A percentile compares a stretch with the other conserved stretches of the same genome.
These are phyloP conservation scores for Scutellaria galericulata DNA, from an alignment of 257 asterid species.

Conservation along the genomic window DNA sequence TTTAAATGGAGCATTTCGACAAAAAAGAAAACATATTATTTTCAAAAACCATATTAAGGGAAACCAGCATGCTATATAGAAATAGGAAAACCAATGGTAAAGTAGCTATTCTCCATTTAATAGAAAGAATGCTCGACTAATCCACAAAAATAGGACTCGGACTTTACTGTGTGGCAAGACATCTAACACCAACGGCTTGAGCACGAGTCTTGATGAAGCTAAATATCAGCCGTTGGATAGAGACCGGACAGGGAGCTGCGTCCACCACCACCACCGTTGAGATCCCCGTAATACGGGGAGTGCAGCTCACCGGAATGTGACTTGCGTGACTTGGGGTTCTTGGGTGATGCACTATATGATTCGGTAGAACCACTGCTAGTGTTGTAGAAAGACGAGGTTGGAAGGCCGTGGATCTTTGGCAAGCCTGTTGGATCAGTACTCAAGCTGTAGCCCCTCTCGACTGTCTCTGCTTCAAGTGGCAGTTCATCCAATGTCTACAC, in stretches of 20 bases:
- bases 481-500: constrained; percentile 85
- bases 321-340: constrained; percentile 59
- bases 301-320: constrained; percentile 90
- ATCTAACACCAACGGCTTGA: constrained; percentile 29
- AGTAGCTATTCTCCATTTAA: constrained; percentile 23
- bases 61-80: constrained; percentile 21
- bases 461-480: constrained; percentile 89
- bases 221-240: constrained; percentile 59
- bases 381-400: constrained; percentile 70
- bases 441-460: constrained; percentile 87
- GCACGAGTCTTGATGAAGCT: constrained; percentile 29
- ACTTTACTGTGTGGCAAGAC: neutral
- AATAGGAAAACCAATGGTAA: constrained; percentile 30
- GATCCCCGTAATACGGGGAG: constrained; percentile 59
- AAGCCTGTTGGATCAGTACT: constrained; percentile 78
- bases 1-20: constrained; percentile 21
- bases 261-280: constrained; percentile 81
- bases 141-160: constrained; percentile 24
- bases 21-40: constrained; percentile 26
- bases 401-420: constrained; percentile 92
- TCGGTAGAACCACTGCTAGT: constrained; percentile 61
- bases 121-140: constrained; percentile 48
- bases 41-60: constrained; percentile 2
- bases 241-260: constrained; percentile 46
- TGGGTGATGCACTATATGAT: constrained; percentile 63